Evolutionary conservation across 2,329 filamentous ascomycete species (phyloP), one percentile per base, ranked within the genome.

Genomic region (Amphichorda felina): DNA sequence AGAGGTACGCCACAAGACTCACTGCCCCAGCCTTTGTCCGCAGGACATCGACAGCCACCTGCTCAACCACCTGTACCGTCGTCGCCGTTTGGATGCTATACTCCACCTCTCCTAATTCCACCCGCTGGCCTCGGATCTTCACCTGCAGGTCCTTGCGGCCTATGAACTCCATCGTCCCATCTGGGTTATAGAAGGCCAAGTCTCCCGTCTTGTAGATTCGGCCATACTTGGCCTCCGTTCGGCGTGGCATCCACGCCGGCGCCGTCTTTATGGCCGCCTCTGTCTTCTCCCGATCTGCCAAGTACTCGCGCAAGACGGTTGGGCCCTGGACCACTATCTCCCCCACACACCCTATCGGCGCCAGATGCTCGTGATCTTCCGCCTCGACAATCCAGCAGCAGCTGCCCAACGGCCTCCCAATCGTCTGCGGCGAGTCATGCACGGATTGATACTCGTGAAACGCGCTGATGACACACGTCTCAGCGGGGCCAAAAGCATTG

Each of bases 131-230:
- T 4, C 37, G 34, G 26, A 43, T 17, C 35, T 43, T 43, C 15
- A 43, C 38, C 29, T 43, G 41, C 4, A 22, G 19, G 3, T 42
- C 40, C 15, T 43, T 43, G 1, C 89, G 75, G 3, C 89, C 88
- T 2, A 93, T 65, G 50, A 94, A 95, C 38, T 89, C 81, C 43
- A 94, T 87, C 29, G 79, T 84, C 1, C 75, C 77, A 51, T 94
- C 82, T 35, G 86, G 68, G 8, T 94, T 59, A n/a, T 94, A 68
- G 5, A 88, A 71, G 2, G 94, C 88, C 0, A 94, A 66, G 51
- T 95, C 88, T 1, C 88, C 88, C 1, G 89, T 95, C 7, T 87
- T 75, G 50, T 95, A 95, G 1, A 94, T 29, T 6, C 44, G 36
- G 11, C 33, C 35, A n/a, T n/a, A n/a, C n/a, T n/a, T n/a, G n/a